Conservation (phyloP, 441 rosid species). For the Erodium trifolium region DNA sequence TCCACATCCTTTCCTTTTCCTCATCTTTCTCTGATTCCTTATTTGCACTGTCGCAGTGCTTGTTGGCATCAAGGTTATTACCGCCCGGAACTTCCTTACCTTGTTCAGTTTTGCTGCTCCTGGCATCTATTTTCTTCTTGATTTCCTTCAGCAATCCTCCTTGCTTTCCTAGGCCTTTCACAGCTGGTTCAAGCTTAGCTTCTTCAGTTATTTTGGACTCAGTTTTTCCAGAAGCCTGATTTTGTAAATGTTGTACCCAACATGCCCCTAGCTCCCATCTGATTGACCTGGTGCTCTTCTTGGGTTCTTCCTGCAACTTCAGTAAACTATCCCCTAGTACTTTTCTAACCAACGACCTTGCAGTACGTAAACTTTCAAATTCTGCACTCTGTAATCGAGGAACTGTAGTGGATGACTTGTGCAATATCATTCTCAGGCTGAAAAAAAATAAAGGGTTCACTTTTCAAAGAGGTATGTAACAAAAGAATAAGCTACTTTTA, state of each 20-base stretch:
- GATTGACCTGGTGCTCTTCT: conserved; percentile 39
- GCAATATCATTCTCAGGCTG: conserved; percentile 72
- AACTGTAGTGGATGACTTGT: conserved; percentile 47
- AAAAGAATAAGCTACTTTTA: conserved; percentile 3
- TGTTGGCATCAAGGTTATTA: conserved; percentile 33
- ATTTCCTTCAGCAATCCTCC: conserved; percentile 74
- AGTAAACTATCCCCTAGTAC: conserved; percentile 51
- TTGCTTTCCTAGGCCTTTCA: conserved; percentile 79
- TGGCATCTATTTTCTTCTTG: conserved; percentile 53
- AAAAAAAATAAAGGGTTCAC: conserved; percentile 22
- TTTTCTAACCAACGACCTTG: conserved; percentile 49
- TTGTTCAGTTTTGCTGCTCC: conserved; percentile 41
- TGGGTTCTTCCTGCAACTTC: conserved; percentile 53
- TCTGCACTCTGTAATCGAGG: conserved; percentile 59
- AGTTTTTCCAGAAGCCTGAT: conserved; percentile 64
- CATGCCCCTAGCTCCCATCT: conserved; percentile 86
- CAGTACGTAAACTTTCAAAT: conserved; percentile 35
- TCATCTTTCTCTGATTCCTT: conserved; percentile 42
- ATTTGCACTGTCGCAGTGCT: conserved; percentile 37
- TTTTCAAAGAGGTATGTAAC: conserved; percentile 11
- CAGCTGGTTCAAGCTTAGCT: conserved; percentile 52
- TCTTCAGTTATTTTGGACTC: conserved; percentile 71
- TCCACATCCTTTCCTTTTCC: conserved; percentile 52
- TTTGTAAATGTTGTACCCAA: conserved; percentile 78
- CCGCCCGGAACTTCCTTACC: conserved; percentile 35